Evolutionary conservation across 352 stramenopile species (phyloP).

Genomic region (Phytophthora meadii): DNA sequence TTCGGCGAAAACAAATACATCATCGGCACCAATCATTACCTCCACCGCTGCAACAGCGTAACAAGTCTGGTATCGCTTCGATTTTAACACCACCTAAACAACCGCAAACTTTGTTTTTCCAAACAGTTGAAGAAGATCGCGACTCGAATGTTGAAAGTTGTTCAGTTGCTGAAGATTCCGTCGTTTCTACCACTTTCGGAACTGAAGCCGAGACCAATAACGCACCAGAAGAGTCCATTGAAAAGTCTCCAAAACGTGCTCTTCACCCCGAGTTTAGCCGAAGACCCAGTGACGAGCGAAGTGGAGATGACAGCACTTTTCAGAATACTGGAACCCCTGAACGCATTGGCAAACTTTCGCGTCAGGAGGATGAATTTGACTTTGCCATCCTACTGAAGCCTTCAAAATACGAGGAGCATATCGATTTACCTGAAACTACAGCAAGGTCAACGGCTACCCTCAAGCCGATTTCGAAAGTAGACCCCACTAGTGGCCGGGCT

Average conservation of each 20-base stretch:
- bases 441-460: constrained; percentile 14
- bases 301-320: constrained; percentile 16
- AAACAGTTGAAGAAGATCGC: constrained; percentile 17
- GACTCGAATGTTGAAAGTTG: constrained; percentile 21
- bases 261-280: constrained; percentile 9
- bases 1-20: constrained; percentile 29
- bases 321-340: constrained; percentile 29
- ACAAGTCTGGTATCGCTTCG: neutral
- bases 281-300: constrained; percentile 24
- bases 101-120: constrained; percentile 33
- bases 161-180: constrained; percentile 18
- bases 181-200: constrained; percentile 6
- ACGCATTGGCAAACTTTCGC: constrained; percentile 64
- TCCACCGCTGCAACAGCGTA: constrained; percentile 16
- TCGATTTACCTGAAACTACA: constrained; percentile 40
- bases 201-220: constrained; percentile 7
- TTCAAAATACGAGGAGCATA: constrained; percentile 70
- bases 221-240: neutral
- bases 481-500: constrained; percentile 29
- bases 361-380: constrained; percentile 81
- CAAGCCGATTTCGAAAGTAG: constrained; percentile 21
- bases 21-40: constrained; percentile 22
- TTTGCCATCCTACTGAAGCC: constrained; percentile 87
- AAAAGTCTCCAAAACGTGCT: constrained; percentile 11
- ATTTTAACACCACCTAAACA: constrained; percentile 19